Evolutionary conservation across 257 asterid genomes (phyloP), one percentile per base, ranked within the genome.

Genomic region (Henckelia pumila): DNA sequence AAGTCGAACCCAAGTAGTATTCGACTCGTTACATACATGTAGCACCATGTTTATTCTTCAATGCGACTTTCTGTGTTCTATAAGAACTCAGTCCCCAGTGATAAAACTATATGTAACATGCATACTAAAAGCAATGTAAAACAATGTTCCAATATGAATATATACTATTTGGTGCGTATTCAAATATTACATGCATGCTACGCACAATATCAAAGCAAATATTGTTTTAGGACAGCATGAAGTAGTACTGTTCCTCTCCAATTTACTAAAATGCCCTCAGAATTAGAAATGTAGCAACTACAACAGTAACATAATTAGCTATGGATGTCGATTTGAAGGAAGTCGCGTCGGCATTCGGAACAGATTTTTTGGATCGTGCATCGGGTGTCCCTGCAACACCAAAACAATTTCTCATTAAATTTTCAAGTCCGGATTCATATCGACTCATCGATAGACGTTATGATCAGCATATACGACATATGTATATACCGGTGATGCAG

Each of bases 401-500:
- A 20, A 6, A 37, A 21, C 59, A 7, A 71, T 8, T 35, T 35
- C 47, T 8, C n/a, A n/a, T n/a, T n/a, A 1, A 26, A 30, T 30
- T 30, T 30, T 7, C 9, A 6, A 6, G 35, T 30, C 35, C 1
- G 35, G 7, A 30, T 30, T 30, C 35, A 30, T 10, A 79, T 96
- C 98, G 37, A n/a, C n/a, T n/a, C n/a, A n/a, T n/a, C n/a, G n/a
- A n/a, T n/a, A n/a, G n/a, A n/a, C n/a, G n/a, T n/a, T n/a, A n/a
- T n/a, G n/a, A n/a, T n/a, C n/a, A n/a, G n/a, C n/a, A n/a, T n/a
- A n/a, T n/a, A n/a, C n/a, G n/a, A n/a, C n/a, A n/a, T n/a, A n/a
- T n/a, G n/a, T n/a, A n/a, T n/a, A 30, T 10, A 79, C 97, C 98
- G 37, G 80, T 78, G 33, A 91, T 75, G 73, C 96, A 91, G 13